Evolutionary conservation across 1,139 yeast species (phyloP), one percentile per base, ranked within the genome.

Genomic region (Yamadazyma mexicana): DNA sequence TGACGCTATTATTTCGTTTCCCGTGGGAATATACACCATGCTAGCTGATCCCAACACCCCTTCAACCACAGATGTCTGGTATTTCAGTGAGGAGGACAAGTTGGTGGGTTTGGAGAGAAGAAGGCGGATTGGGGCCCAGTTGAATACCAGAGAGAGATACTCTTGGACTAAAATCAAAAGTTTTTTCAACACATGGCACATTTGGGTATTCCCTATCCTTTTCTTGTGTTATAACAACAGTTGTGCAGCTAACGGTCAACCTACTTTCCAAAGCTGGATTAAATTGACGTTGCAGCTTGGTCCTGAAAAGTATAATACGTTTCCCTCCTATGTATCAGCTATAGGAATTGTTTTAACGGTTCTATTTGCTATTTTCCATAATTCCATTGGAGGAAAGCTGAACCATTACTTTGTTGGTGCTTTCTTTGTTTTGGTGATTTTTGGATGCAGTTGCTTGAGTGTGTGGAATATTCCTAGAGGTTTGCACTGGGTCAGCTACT

Each of bases 401-500:
- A 75, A 73, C 42, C 59, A 65, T 41, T 51, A 52, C 28, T 69
- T 71, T 41, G 64, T 74, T 2, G 46, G 50, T 2, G 42, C 55
- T 1, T 74, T 53, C 51, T 77, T 75, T 44, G 41, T 64, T 1
- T 51, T 61, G 6, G 49, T 64, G 18, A 58, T 65, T 4, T 48
- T 74, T 36, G 79, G 79, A 1, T 72, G 77, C 50, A 50, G 71
- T 0, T 53, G 64, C 4, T 58, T 78, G 31, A 58, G 78, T 2
- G 51, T 52, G 7, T 77, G 81, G 81, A 45, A 74, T 37, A 63
- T 75, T 29, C 73, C 77, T 3, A 51, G 51, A 15, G 72, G 76
- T 1, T 61, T 72, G 31, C 80, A 78, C 40, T 76, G 78, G 76
- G 56, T 69, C 22, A 53, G 68, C 4, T 77, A 75, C 52, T 75